A percentile compares a stretch with the other conserved stretches of the same genome.
Evolutionary conservation across 2,329 filamentous ascomycete species (phyloP).

Genomic region (Monilinia fructicola): DNA sequence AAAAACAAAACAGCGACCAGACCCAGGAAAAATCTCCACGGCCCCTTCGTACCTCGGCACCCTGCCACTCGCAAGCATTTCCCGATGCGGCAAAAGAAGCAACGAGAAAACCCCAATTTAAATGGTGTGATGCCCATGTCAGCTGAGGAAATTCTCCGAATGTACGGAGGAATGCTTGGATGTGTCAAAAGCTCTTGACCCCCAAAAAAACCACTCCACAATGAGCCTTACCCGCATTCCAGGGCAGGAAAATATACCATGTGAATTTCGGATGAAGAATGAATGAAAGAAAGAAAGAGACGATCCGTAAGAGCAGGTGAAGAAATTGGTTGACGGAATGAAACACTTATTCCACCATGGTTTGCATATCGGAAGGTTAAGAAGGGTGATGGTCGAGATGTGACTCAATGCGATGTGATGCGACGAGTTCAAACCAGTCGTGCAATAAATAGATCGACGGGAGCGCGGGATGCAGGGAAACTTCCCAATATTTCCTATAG

Average conservation of each 20-base stretch:
- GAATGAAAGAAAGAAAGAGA: too few relatives aligned
- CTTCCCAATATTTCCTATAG: background rate
- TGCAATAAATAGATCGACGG: background rate
- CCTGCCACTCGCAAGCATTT: background rate
- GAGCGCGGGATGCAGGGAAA: conserved; percentile 12
- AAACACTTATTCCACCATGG: background rate
- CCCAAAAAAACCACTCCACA: background rate
- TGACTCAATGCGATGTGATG: background rate
- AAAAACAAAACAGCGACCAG: background rate
- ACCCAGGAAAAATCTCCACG: background rate
- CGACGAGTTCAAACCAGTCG: background rate
- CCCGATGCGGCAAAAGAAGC: background rate
- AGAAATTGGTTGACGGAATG: background rate
- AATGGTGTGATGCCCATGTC: background rate
- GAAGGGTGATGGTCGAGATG: conserved; percentile 4
- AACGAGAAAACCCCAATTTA: background rate
- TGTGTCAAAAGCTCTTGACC: background rate
- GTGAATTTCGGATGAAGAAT: background rate
- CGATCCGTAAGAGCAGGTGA: background rate
- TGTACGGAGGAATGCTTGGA: background rate
- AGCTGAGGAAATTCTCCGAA: background rate
- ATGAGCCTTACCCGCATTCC: background rate
- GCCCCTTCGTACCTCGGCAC: background rate
- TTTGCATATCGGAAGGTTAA: background rate
- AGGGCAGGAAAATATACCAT: background rate